Base-by-base conservation (phyloP, 495 filamentous ascomycete species). In the Cudoniella acicularis region DNA sequence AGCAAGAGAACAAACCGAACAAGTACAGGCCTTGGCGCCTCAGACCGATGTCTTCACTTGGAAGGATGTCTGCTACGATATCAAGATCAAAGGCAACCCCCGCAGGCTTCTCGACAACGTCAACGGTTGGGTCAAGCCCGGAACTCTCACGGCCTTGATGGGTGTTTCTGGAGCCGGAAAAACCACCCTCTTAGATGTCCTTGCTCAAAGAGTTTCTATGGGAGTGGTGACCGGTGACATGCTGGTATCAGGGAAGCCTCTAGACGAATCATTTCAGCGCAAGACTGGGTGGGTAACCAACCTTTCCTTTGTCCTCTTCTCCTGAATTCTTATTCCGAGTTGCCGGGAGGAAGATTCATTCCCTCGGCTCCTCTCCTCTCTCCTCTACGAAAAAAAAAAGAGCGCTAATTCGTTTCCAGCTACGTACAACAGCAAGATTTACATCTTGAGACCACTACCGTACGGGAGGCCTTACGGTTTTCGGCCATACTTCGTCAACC, bases 391-490 rank as follows among this genome's bases (percentile, higher is more conserved):
- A n/a, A n/a, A n/a, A n/a, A n/a, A n/a, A n/a, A n/a, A n/a, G n/a
- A n/a, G n/a, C n/a, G n/a, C n/a, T n/a, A n/a, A n/a, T n/a, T n/a
- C n/a, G n/a, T n/a, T n/a, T n/a, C n/a, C n/a, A n/a, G n/a, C n/a
- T 98, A 96, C 64, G 93, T 94, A 18, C 91, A 98, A 66, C 93
- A 98, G 70, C 91, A 96, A 72, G 93, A 98, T 82, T 81, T 98
- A 9, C 92, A 96, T 71, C 79, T 95, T 22, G 78, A 87, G 36
- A 95, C 91, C 0, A 84, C 86, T 1, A 98, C 93, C 3, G 92
- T 96, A 40, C 83, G 92, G 45, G 92, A 90, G 69, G 90, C 91
- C 25, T 77, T 97, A 13, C 77, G 81, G 45, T 97, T 97, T 71
- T 89, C 84, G 54, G 92, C 92, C 42, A 71, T 92, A 36, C 83